phyloP scores from a whole-genome alignment of 345 rosid species.

The Anacardium occidentale region DNA sequence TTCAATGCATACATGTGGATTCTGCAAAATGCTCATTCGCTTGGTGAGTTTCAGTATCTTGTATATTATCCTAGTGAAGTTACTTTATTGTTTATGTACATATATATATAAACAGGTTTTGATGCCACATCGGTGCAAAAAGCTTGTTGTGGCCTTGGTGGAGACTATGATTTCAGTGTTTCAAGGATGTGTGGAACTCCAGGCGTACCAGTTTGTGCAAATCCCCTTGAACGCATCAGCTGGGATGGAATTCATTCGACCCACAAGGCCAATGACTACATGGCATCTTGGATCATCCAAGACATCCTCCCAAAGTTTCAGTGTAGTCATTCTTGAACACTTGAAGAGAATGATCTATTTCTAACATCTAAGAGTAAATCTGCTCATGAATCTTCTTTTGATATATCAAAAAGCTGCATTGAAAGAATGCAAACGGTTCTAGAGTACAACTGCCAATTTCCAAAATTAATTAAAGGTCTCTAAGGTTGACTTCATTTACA shows the following conservation, averaged over 20 bases:
- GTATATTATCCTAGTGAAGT: too few relatives aligned
- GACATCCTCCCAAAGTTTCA: slow-evolving; percentile 24
- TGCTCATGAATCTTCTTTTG: too few relatives aligned
- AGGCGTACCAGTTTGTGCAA: too few relatives aligned
- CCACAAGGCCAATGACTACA: slow-evolving; percentile 16
- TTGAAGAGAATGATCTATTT: too few relatives aligned
- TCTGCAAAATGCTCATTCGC: neutral
- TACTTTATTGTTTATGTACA: neutral
- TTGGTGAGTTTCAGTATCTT: slow-evolving; percentile 13
- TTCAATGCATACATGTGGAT: slow-evolving; percentile 17
- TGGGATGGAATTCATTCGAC: slow-evolving; percentile 36
- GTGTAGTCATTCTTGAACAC: neutral
- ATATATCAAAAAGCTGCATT: too few relatives aligned
- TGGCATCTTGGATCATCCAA: slow-evolving; percentile 24
- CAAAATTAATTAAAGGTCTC: slow-evolving; percentile 7
- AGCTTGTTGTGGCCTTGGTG: slow-evolving; percentile 35
- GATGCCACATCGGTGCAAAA: slow-evolving; percentile 22
- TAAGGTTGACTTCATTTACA: neutral
- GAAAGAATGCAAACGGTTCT: too few relatives aligned
- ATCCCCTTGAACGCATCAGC: slow-evolving; percentile 16
- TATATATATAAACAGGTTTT: neutral
- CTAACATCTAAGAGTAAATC: too few relatives aligned
- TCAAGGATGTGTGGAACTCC: too few relatives aligned
- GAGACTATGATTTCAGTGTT: slow-evolving; percentile 19
- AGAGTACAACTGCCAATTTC: neutral